phyloP scores from a whole-genome alignment of 306 rosid species.

The Parietaria judaica region DNA sequence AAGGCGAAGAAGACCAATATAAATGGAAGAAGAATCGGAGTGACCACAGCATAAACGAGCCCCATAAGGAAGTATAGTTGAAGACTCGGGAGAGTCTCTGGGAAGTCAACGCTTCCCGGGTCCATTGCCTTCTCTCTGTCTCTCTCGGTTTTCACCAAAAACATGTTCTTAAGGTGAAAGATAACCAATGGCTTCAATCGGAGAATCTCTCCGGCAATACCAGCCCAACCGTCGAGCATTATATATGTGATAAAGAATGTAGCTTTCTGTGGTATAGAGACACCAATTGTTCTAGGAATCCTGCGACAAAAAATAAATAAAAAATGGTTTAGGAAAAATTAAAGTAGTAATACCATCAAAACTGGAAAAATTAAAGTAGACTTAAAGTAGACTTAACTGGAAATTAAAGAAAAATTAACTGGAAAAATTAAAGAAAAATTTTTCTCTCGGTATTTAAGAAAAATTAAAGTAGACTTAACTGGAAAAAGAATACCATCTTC shows the following conservation, averaged over 20 bases:
- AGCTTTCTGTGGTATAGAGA: conserved; percentile 93
- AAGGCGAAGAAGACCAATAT: conserved; percentile 85
- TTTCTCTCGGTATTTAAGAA: too few relatives aligned
- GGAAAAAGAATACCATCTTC: too few relatives aligned
- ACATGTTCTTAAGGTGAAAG: conserved; percentile 86
- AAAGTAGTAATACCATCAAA: too few relatives aligned
- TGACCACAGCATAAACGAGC: conserved; percentile 84
- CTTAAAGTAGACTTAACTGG: neutral
- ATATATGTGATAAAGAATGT: conserved; percentile 96
- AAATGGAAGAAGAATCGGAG: conserved; percentile 97
- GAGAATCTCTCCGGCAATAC: conserved; percentile 89
- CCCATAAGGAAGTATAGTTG: conserved; percentile 94
- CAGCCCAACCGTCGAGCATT: conserved; percentile 99
- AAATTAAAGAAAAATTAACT: neutral
- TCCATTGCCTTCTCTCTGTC: conserved; percentile 83
- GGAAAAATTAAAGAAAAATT: too few relatives aligned
- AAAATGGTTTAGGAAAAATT: neutral
- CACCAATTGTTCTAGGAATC: conserved; percentile 94
- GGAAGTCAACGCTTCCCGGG: conserved; percentile 84
- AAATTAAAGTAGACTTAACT: neutral
- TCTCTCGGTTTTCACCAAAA: conserved; percentile 90
- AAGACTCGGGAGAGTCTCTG: conserved; percentile 83
- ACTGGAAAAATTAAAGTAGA: neutral
- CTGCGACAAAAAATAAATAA: conserved; percentile 30
- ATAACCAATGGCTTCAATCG: conserved; percentile 86